phyloP scores from a whole-genome alignment of 106 monocot species.

The Dendrobium nobile region DNA sequence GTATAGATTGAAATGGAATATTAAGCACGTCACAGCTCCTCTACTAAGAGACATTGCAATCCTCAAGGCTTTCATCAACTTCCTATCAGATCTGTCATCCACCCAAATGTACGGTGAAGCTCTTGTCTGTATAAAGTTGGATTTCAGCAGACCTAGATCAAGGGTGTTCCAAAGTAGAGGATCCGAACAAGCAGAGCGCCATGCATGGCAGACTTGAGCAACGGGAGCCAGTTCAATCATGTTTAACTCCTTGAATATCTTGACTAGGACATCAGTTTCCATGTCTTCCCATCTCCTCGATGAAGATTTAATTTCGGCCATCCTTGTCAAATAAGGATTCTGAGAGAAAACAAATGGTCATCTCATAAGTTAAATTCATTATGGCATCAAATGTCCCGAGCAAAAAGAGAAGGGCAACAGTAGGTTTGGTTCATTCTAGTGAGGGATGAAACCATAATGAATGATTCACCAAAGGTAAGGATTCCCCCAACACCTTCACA shows the following conservation, averaged over 20 bases:
- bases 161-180: conserved; percentile 71
- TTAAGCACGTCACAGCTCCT: conserved; percentile 53
- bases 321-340: conserved; percentile 19
- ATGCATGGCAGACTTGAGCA: conserved; percentile 75
- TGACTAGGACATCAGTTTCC: conserved; percentile 82
- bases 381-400: background rate
- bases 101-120: conserved; percentile 86
- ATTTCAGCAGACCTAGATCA: conserved; percentile 72
- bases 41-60: conserved; percentile 65
- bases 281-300: conserved; percentile 80
- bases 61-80: conserved; percentile 48
- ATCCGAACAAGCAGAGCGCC: conserved; percentile 80
- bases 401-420: background rate
- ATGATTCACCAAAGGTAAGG: background rate
- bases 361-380: background rate
- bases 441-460: background rate
- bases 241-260: conserved; percentile 83
- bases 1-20: conserved; percentile 87
- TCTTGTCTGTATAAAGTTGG: conserved; percentile 77
- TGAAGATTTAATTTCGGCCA: conserved; percentile 45
- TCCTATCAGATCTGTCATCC: conserved; percentile 67
- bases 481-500: background rate
- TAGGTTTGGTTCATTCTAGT: too few relatives aligned
- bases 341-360: background rate
- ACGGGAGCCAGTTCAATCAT: conserved; percentile 75